Evolutionary conservation across 768 basidiomycete genomes (phyloP).

Genomic region (Boletus vinaceobasis): DNA sequence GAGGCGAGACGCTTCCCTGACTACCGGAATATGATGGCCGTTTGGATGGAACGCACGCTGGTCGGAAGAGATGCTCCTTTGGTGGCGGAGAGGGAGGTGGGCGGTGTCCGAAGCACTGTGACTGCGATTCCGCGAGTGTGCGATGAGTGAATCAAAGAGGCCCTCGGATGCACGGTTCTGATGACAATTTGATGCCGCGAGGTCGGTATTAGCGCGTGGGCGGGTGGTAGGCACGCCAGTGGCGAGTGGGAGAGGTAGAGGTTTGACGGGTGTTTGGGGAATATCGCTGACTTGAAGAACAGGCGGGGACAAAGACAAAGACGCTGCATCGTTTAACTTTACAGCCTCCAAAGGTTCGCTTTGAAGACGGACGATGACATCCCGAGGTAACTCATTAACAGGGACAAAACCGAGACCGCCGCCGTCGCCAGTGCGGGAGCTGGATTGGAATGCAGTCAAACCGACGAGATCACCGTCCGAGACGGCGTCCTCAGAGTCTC

Average conservation of each 20-base stretch:
- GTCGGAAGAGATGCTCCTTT: conserved; percentile 5
- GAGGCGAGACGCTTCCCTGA: conserved; percentile 6
- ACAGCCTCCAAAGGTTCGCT: neutral
- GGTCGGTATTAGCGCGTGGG: conserved; percentile 28
- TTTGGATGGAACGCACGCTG: neutral
- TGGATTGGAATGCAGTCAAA: conserved; percentile 46
- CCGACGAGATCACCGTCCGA: conserved; percentile 57
- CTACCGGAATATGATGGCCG: neutral
- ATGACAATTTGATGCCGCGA: conserved; percentile 2
- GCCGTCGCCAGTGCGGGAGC: conserved; percentile 47
- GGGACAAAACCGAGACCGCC: conserved; percentile 44
- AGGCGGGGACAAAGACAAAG: neutral
- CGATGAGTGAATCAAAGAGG: conserved; percentile 4
- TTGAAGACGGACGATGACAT: neutral
- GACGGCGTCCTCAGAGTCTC: conserved; percentile 55
- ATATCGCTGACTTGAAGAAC: neutral
- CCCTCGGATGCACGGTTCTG: conserved; percentile 8
- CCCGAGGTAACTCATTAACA: conserved; percentile 4
- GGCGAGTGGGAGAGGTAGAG: conserved; percentile 3
- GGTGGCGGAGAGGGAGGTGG: neutral
- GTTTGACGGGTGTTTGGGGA: neutral
- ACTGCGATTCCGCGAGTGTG: conserved; percentile 22
- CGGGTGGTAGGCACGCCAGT: conserved; percentile 3
- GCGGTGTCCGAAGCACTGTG: conserved; percentile 7
- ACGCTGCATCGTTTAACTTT: neutral